Percentiles rank a stretch among this genome's conserved stretches.
phyloP scores from a whole-genome alignment of 2,329 filamentous ascomycete genomes.

The Microdochium paspali region DNA sequence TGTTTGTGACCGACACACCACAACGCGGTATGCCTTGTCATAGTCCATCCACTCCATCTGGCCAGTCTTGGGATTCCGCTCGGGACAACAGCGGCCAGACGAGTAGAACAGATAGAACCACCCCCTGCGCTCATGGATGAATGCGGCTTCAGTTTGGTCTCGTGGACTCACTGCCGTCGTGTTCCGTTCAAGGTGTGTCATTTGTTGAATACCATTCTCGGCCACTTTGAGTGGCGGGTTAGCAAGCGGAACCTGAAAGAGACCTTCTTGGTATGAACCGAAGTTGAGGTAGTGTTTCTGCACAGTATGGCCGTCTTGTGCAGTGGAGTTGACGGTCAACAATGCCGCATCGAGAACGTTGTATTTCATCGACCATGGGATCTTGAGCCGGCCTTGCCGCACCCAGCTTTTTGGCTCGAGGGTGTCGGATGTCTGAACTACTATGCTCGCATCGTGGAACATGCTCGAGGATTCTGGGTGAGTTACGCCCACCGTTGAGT shows the following conservation, averaged over 20 bases:
- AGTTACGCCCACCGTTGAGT: constrained; percentile 7
- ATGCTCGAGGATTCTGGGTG: constrained; percentile 6
- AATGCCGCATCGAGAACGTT: constrained; percentile 13
- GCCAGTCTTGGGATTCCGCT: background rate
- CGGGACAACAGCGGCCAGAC: constrained; percentile 10
- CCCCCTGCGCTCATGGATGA: constrained; percentile 19
- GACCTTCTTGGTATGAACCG: constrained; percentile 13
- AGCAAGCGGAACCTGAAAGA: constrained; percentile 13
- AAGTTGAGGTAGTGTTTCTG: constrained; percentile 9
- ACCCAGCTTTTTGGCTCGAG: constrained; percentile 10
- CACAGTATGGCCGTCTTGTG: constrained; percentile 8
- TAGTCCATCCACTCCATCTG: constrained; percentile 6
- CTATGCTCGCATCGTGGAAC: constrained; percentile 8
- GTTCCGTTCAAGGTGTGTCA: constrained; percentile 6
- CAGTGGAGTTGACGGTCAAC: constrained; percentile 7
- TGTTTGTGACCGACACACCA: constrained; percentile 11
- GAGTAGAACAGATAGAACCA: constrained; percentile 14
- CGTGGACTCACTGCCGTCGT: constrained; percentile 10
- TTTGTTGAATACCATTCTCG: constrained; percentile 2
- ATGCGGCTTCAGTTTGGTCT: constrained; percentile 9
- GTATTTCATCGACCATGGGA: constrained; percentile 12
- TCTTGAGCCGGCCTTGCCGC: constrained; percentile 9
- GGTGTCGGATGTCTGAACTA: constrained; percentile 9
- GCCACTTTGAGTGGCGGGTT: constrained; percentile 6
- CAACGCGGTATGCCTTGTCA: constrained; percentile 13